phyloP scores from a whole-genome alignment of 208 protist species.

The Leishmania major region DNA sequence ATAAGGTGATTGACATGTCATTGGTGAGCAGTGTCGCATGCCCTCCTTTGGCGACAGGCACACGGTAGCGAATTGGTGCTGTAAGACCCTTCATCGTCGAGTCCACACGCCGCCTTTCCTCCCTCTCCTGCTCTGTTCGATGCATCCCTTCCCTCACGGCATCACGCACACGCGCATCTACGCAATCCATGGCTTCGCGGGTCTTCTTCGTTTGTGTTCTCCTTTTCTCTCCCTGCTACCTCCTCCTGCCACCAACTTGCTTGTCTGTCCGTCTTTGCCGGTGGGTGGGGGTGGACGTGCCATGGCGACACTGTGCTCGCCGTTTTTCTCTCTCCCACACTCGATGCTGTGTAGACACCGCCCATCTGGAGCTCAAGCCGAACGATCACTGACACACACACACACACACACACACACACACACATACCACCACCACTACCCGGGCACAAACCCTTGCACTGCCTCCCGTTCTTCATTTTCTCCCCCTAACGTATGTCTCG shows the following conservation, averaged over 20 bases:
- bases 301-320: neutral
- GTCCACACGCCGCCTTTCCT: neutral
- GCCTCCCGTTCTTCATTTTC: neutral
- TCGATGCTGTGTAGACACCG: neutral
- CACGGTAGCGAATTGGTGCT: neutral
- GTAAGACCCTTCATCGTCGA: neutral
- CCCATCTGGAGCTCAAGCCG: neutral
- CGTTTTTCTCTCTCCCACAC: neutral
- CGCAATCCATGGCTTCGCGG: neutral
- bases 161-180: too few relatives aligned
- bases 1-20: neutral
- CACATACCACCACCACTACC: neutral
- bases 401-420: neutral
- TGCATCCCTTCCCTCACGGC: too few relatives aligned
- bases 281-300: neutral
- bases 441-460: neutral
- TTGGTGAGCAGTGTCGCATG: neutral
- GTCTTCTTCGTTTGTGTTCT: neutral
- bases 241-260: neutral
- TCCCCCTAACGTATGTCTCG: constrained; percentile 36
- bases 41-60: too few relatives aligned
- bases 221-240: neutral
- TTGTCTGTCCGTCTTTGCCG: neutral
- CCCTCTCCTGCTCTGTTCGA: too few relatives aligned
- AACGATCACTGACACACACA: neutral